Base-by-base conservation (phyloP, 2,329 filamentous ascomycete species). In the Cordyceps javanica region DNA sequence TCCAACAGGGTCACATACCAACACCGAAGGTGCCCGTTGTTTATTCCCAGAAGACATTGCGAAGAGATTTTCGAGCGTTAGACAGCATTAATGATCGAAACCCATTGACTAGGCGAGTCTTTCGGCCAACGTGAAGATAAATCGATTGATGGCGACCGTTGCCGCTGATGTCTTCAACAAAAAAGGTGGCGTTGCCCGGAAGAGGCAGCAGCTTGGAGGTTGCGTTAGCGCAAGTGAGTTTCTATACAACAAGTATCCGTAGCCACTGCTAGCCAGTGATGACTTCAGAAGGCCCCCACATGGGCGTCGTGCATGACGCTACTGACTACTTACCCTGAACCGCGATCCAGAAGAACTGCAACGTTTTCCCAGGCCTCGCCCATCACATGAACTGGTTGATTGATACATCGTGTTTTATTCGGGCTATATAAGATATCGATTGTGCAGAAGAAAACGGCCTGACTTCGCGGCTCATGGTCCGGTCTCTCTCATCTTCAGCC, bases 211-310 rank as follows among this genome's bases (percentile, higher is more conserved):
- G 48, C 14, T 45, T 55, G 30, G n/a, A 50, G 34, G 23, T 48
- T 41, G 28, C 26, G n/a, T 42, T 52, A 56, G 57, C 50, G 44
- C n/a, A n/a, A n/a, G n/a, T 6, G 52, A 59, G 52, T 39, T 51
- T 49, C 38, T 34, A 55, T 32, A 21, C 28, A 36, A 51, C n/a
- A 19, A 38, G 52, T 45, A n/a, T n/a, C n/a, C n/a, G n/a, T n/a
- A n/a, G n/a, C n/a, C n/a, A n/a, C n/a, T n/a, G n/a, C n/a, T n/a
- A 53, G 38, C 57, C 48, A 59, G 52, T 59, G 51, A 59, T 59
- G 57, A 56, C 57, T 32, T 59, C 52, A 59, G 57, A 50, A 36
- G 21, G 30, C 30, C 52, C 52, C 57, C 57, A 59, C 57, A 59
- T 51, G 45, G 28, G 38, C 38, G 9, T 9, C n/a, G 9, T 36